Base-by-base conservation (phyloP, 2,329 filamentous ascomycete species). In the Bretziella fagacearum region DNA sequence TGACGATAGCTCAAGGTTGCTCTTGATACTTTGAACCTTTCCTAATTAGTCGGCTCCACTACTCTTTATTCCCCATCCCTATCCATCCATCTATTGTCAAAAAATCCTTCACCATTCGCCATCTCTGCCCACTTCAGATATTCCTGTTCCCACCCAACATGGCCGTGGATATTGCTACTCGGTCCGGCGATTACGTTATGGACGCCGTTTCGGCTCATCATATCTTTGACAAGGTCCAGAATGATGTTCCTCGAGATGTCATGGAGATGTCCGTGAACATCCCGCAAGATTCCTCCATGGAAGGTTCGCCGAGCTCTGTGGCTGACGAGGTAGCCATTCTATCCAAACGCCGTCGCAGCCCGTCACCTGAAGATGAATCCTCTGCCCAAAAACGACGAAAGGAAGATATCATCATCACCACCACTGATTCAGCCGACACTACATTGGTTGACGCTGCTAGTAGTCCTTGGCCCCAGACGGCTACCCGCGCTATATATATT, bases 401-500 rank as follows among this genome's bases (percentile, higher is more conserved):
- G 11, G 53, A n/a, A 55, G 17, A 59, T 22, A 10, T 22, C 17
- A 6, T n/a, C n/a, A n/a, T n/a, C n/a, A 23, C 18, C 6, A 18
- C 35, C 3, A 22, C 4, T 22, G n/a, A 17, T 23, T 20, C 15
- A 18, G 35, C 15, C 20, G 35, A 39, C 18, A 39, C 35, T 8
- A 39, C 35, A 18, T 10, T 39, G 7, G 18, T 39, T 20, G 35
- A n/a, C 20, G 6, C 7, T 13, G 20, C n/a, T n/a, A n/a, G 35
- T 6, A 39, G 17, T 20, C 35, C 32, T 5, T 71, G 83, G 0
- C 62, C 79, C 29, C 83, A 91, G 59, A 72, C 75, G 18, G 77
- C 81, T 4, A 89, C 86, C 2, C 64, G 75, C 26, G 80, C 84
- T 13, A 66, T 96, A 40, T 96, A 95, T 63, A 91, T 96, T 55